Conservation (phyloP, 768 basidiomycete genomes). For the Leucocoprinus birnbaumii region DNA sequence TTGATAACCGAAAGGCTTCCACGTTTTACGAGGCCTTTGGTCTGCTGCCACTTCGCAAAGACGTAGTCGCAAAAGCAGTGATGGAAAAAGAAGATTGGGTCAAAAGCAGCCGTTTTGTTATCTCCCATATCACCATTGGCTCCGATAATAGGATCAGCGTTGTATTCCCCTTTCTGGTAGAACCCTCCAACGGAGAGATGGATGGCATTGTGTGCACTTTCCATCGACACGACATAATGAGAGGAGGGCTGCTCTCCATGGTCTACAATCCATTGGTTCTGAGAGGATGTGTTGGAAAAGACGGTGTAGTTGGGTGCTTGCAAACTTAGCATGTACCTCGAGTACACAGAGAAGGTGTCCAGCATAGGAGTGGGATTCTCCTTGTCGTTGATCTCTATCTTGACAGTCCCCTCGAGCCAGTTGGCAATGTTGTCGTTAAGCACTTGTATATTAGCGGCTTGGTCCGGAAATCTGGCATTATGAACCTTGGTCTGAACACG, state of each 20-base stretch:
- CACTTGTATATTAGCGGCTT: too few species aligned
- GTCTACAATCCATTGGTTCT: slow-evolving; percentile 3
- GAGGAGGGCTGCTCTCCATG: not conserved
- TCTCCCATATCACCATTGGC: not conserved
- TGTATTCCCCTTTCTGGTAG: slow-evolving; percentile 3
- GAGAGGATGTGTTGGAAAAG: slow-evolving; percentile 4
- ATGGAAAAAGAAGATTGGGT: slow-evolving; percentile 2
- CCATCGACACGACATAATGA: not conserved
- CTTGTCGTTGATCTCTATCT: not conserved
- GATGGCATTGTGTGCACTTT: slow-evolving; percentile 5
- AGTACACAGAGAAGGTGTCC: not conserved
- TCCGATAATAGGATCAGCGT: slow-evolving; percentile 1
- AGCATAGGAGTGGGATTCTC: not conserved
- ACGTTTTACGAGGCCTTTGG: not conserved
- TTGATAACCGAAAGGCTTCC: slow-evolving; percentile 3
- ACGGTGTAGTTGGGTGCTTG: slow-evolving; percentile 6
- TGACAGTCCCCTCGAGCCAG: slow-evolving; percentile 1
- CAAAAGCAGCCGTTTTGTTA: not conserved
- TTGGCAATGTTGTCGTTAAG: not conserved
- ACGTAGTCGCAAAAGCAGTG: slow-evolving; percentile 1
- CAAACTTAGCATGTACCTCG: not conserved
- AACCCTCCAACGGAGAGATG: slow-evolving; percentile 5
- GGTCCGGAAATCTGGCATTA: too few species aligned
- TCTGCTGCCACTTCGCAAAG: not conserved
- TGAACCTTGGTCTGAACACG: too few species aligned